Evolutionary conservation across 1,284 basidiomycete species (phyloP), one percentile per base, ranked within the genome.

Genomic region (Malassezia nana): DNA sequence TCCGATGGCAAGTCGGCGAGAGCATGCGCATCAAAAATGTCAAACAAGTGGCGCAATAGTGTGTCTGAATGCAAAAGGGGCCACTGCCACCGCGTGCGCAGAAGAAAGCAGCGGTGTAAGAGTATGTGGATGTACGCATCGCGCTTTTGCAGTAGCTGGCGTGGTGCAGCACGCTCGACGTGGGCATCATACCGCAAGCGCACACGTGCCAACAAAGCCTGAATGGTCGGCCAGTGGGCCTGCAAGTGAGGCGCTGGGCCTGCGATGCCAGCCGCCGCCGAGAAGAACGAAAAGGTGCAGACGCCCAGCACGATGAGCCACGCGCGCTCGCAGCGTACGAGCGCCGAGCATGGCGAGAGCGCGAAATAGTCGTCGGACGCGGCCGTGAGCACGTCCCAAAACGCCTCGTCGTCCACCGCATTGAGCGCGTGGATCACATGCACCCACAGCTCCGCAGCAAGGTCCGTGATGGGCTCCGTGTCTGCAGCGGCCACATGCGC

Each of bases 1-100:
- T 96, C 90, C 15, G 82, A 82, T 0, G 81, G 79, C 28, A 95
- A 78, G 70, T 89, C 86, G 13, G 82, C 79, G 56, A 89, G 87
- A 50, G 83, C 82, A 24, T 91, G 83, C 43, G 81, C 83, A 59
- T 84, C 82, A 76, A 95, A 90, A 20, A 91, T 81, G 35, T 83
- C 80, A 32, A 82, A 81, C 0, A 94, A 78, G 31, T 81, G 79
- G 42, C 81, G 80, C 53, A 89, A 80, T 65, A 89, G 76, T 22
- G 55, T 67, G 4, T 81, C 79, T 0, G 82, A 60, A 6, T 61
- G 80, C 33, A 83, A 79, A 18, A 66, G 52, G 4, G 73, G 72
- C 88, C 90, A 94, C 20, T 78, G 70, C 87, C 88, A 95, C 22
- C 78, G 77, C 16, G 80, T 78, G 59, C 79, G 81, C 40, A 95